A percentile compares a stretch with the other conserved stretches of the same genome.
Evolutionary conservation across 2,329 filamentous ascomycete genomes (phyloP).

Genomic region (Eurotiales sp.): DNA sequence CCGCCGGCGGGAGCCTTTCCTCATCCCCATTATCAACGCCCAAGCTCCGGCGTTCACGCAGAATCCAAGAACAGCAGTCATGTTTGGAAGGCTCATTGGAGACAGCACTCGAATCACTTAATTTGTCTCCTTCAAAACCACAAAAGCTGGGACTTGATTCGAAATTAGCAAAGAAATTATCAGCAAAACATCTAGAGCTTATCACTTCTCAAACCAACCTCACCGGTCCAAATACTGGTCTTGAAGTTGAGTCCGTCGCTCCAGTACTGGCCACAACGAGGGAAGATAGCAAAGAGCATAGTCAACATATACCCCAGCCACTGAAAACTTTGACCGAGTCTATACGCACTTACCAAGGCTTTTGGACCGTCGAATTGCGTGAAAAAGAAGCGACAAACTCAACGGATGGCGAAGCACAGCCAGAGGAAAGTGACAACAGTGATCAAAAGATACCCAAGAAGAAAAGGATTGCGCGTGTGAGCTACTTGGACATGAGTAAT

Average conservation of each 20-base stretch:
- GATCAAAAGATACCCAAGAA: conserved; percentile 17
- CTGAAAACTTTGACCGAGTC: conserved; percentile 18
- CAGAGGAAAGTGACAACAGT: conserved; percentile 9
- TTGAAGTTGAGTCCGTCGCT: not conserved
- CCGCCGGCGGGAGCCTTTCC: conserved; percentile 19
- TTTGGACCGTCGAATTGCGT: conserved; percentile 21
- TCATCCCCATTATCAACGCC: not conserved
- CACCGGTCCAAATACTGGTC: not conserved
- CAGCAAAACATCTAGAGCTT: not conserved
- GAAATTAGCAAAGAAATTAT: not conserved
- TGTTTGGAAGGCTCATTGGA: conserved; percentile 15
- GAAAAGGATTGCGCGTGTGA: conserved; percentile 31
- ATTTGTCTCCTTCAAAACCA: conserved; percentile 14
- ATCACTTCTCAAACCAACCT: not conserved
- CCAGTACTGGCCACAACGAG: not conserved
- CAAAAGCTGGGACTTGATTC: not conserved
- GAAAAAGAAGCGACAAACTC: conserved; percentile 8
- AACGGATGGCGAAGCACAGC: conserved; percentile 12
- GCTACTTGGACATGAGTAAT: conserved; percentile 29
- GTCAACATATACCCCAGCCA: not conserved
- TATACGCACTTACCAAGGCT: conserved; percentile 21
- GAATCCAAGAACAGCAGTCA: not conserved
- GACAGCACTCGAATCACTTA: conserved; percentile 19
- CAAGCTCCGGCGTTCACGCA: conserved; percentile 6
- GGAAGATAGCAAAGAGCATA: not conserved